Percentiles rank a stretch among this genome's conserved stretches.
These are phyloP conservation scores for Penicillium brasilianum DNA, from an alignment of 2,329 filamentous ascomycete genomes.

Conservation along the genomic window DNA sequence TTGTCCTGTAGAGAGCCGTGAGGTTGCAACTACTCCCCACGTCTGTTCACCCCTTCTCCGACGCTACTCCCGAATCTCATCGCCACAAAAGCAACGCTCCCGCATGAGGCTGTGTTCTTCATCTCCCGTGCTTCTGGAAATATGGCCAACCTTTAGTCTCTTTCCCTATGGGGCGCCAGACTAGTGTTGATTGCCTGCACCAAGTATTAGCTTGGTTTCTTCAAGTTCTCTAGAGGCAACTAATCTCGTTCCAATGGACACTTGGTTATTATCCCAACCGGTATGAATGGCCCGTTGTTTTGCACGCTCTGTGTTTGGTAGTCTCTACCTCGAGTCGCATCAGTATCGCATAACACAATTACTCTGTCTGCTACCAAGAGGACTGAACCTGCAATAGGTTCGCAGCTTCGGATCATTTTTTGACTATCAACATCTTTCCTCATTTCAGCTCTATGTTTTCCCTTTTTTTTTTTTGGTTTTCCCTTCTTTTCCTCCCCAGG, in stretches of 20 bases:
- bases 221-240: no score
- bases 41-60: neutral
- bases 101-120: neutral
- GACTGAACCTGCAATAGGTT: no score
- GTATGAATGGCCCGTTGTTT: neutral
- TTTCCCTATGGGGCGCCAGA: conserved; percentile 1
- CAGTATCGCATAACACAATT: neutral
- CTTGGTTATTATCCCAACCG: neutral
- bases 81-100: neutral
- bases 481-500: neutral
- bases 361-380: neutral
- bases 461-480: neutral
- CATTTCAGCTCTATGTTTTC: neutral
- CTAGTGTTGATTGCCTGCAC: no score
- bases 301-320: no score
- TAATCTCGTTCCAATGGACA: no score
- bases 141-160: neutral
- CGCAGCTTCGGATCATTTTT: neutral
- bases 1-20: conserved; percentile 1
- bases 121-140: neutral
- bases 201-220: no score
- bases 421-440: neutral
- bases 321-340: neutral
- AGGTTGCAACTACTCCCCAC: neutral
- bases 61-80: neutral